phyloP scores from a whole-genome alignment of 2,329 filamentous ascomycete species.

The Aspergillus sp. region DNA sequence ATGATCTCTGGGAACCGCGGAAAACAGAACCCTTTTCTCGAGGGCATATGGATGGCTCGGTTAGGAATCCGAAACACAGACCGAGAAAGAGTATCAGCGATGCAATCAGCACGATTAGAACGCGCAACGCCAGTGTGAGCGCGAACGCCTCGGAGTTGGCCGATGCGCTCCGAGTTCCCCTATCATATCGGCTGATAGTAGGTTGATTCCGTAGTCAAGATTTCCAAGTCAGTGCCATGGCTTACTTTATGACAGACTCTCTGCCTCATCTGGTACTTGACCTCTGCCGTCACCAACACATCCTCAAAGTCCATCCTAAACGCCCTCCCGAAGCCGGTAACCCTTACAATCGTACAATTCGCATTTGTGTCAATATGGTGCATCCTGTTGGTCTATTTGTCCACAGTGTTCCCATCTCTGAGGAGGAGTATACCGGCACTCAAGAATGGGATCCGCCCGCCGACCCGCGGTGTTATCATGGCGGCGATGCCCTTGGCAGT shows the following conservation, averaged over 20 bases:
- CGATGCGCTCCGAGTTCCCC: slow-evolving; percentile 77
- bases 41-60: slow-evolving; percentile 29
- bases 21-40: slow-evolving; percentile 43
- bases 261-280: slow-evolving; percentile 87
- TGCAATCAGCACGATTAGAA: slow-evolving; percentile 74
- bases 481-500: slow-evolving; percentile 84
- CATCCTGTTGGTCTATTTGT: slow-evolving; percentile 66
- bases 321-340: slow-evolving; percentile 80
- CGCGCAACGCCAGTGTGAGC: slow-evolving; percentile 73
- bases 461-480: slow-evolving; percentile 69
- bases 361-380: slow-evolving; percentile 85
- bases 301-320: slow-evolving; percentile 96
- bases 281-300: slow-evolving; percentile 91
- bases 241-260: slow-evolving; percentile 52
- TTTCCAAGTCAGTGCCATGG: slow-evolving; percentile 2
- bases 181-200: slow-evolving; percentile 85
- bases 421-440: slow-evolving; percentile 66
- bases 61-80: slow-evolving; percentile 44
- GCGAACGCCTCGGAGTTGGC: slow-evolving; percentile 91
- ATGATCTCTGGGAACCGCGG: slow-evolving; percentile 54
- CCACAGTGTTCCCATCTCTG: slow-evolving; percentile 61
- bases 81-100: slow-evolving; percentile 82
- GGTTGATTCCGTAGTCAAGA: slow-evolving; percentile 17
- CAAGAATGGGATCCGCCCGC: slow-evolving; percentile 71
- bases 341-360: slow-evolving; percentile 87